Evolutionary conservation across 352 stramenopile genomes (phyloP).

Genomic region (Pythium dissotocum): DNA sequence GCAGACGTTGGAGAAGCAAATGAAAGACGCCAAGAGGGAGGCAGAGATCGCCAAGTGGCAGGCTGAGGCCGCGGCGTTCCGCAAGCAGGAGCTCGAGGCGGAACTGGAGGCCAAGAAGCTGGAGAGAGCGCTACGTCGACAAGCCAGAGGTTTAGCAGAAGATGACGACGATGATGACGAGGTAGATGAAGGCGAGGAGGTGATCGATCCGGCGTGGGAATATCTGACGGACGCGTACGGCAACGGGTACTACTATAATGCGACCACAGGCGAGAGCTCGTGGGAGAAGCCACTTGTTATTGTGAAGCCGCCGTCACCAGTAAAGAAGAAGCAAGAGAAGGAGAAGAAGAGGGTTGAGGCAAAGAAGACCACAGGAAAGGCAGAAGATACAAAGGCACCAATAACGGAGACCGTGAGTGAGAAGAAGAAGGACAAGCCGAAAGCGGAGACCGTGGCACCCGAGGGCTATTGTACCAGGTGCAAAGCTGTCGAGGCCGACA

Average conservation of each 20-base stretch:
- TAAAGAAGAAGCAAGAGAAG: conserved; percentile 13
- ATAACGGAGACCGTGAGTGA: not conserved
- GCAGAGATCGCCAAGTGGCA: conserved; percentile 57
- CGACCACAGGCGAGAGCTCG: conserved; percentile 41
- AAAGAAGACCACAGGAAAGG: not conserved
- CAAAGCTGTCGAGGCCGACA: conserved; percentile 34
- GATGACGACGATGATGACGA: conserved; percentile 18
- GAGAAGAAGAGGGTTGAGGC: not conserved
- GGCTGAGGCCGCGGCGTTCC: conserved; percentile 43
- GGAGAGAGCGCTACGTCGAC: conserved; percentile 5
- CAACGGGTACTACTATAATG: conserved; percentile 73
- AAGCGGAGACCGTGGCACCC: not conserved
- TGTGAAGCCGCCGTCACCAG: not conserved
- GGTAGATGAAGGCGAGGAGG: conserved; percentile 6
- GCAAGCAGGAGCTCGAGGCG: conserved; percentile 42
- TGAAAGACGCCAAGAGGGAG: conserved; percentile 65
- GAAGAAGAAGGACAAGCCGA: not conserved
- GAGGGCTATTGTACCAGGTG: conserved; percentile 48
- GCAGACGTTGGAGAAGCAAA: conserved; percentile 41
- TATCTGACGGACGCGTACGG: conserved; percentile 43
- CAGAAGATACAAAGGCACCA: not conserved
- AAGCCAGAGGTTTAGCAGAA: not conserved
- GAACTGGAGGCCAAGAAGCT: conserved; percentile 37
- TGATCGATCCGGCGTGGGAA: conserved; percentile 29
- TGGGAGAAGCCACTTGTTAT: conserved; percentile 43